Evolutionary conservation across 1,284 basidiomycete species (phyloP), one percentile per base, ranked within the genome.

Genomic region (Ustilago sp.): DNA sequence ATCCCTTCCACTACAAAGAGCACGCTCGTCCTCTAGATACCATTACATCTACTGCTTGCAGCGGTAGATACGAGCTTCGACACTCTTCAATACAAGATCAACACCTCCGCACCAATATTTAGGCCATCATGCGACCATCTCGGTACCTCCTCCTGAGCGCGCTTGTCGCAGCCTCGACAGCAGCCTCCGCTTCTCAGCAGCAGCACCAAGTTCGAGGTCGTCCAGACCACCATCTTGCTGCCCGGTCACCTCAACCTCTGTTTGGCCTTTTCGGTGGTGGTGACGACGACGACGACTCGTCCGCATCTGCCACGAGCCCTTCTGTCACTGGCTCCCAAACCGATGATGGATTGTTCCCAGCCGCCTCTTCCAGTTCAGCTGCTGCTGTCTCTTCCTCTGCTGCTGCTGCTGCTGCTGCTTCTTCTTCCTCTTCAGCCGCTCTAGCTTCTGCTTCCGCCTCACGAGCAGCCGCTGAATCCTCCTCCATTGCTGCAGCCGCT

Each of bases 361-460:
- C 60, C 0, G 53, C 55, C 15, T 60, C 63, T 36, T 34, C 57
- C 5, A 63, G 59, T 15, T 63, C 65, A 4, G 59, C 74, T 23
- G 53, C 67, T 7, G 59, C 68, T 23, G 56, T 59, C 15, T 41
- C 78, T 13, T 60, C 68, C 1, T 66, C 76, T 2, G 45, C 76
- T 8, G 28, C 68, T 32, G 45, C 77, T 31, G 63, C 68, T 38
- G 62, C 76, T 32, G 56, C 63, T 4, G 43, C 73, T 3, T 2
- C 43, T 19, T n/a, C 43, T 32, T 50, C 62, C 17, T 47, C 66
- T 31, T 63, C 71, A 1, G 28, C 69, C 0, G 61, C 61, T n/a
- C 60, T 53, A 8, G 66, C 69, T 28, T 70, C 79, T 6, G 65
- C 72, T n/a, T 65, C 61, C 28, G 60, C 63, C 36, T 68, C 65